Evolutionary conservation across 108 stramenopile species (phyloP), one percentile per base, ranked within the genome.

Genomic region (Discostella pseudostelligera): DNA sequence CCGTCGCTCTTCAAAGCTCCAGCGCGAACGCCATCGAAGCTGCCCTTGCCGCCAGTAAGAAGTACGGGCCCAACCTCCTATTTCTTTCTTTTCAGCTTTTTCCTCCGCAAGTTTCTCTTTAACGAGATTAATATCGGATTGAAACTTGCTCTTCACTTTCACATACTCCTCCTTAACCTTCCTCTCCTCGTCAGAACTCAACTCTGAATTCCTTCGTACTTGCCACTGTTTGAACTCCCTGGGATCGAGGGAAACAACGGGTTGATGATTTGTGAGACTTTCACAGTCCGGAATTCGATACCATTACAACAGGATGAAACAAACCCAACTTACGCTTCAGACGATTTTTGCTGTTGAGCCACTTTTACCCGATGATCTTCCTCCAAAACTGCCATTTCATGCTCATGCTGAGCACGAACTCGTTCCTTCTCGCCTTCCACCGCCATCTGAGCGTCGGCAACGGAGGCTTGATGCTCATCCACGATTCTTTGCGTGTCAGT

Each of bases 21-120:
- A 59, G 78, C 35, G 57, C 79, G 24, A 50, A 35, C 7, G 74
- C 81, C 59, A 78, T 93, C 59, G 61, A 85, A 59, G 87, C 77
- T 11, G 91, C 91, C 54, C 54, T 86, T 45, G 84, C 53, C n/a
- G 76, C 80, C 8, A 79, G 79, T 57, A 86, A 87, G 48, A 76
- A 79, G 54, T 84, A 63, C 54, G 88, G 91, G n/a, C n/a, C 40
- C 35, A 21, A 3, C 29, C 29, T 17, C 12, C 55, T 56, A 14
- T 13, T 36, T 28, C n/a, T 22, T 44, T 72, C 25, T 51, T 49
- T 32, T 73, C 63, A 14, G 12, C 7, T 20, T 40, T 17, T 60
- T 73, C 72, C 59, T 73, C 64, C 1, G 58, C 45, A 13, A 73
- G 50, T 49, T 61, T 65, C 51, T 39, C 43, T 4, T 32, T 47